A percentile compares a stretch with the other conserved stretches of the same genome.
These are phyloP conservation scores for Westerdykella sp. DNA, from an alignment of 2,329 filamentous ascomycete genomes.

Conservation along the genomic window DNA sequence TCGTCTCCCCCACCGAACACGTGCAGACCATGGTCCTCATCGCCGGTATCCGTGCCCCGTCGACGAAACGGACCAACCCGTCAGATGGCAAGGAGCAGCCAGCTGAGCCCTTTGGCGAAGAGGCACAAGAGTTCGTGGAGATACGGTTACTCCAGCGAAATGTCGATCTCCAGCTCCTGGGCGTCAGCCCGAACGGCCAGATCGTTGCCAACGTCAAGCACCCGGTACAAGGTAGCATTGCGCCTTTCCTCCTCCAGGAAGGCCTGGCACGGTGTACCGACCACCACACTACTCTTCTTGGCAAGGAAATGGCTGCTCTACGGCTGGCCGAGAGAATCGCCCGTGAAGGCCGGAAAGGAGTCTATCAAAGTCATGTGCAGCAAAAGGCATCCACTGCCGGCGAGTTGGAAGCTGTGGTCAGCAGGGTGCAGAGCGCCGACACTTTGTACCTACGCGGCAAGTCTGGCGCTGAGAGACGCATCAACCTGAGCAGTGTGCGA, in stretches of 20 bases:
- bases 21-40: constrained; percentile 81
- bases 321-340: constrained; percentile 82
- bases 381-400: constrained; percentile 54
- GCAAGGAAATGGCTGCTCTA: constrained; percentile 77
- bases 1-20: constrained; percentile 77
- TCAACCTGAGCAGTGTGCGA: constrained; percentile 87
- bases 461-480: constrained; percentile 75
- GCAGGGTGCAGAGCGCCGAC: constrained; percentile 80
- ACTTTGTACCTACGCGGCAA: constrained; percentile 83
- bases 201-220: constrained; percentile 85
- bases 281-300: constrained; percentile 89
- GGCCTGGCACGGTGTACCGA: constrained; percentile 91
- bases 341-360: constrained; percentile 65
- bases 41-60: constrained; percentile 80
- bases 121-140: constrained; percentile 85
- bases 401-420: constrained; percentile 74
- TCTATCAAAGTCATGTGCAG: constrained; percentile 76
- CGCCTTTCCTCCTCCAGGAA: constrained; percentile 80
- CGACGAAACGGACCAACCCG: constrained; percentile 77
- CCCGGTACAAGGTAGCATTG: constrained; percentile 78
- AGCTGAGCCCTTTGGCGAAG: constrained; percentile 83
- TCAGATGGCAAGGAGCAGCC: constrained; percentile 74
- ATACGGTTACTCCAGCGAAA: constrained; percentile 76
- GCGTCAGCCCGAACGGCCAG: constrained; percentile 82
- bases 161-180: constrained; percentile 75